Percentiles rank a stretch among this genome's conserved stretches.
These are phyloP conservation scores for Camellia lanceoleosa DNA, from an alignment of 148 eudicot genomes.

Conservation along the genomic window DNA sequence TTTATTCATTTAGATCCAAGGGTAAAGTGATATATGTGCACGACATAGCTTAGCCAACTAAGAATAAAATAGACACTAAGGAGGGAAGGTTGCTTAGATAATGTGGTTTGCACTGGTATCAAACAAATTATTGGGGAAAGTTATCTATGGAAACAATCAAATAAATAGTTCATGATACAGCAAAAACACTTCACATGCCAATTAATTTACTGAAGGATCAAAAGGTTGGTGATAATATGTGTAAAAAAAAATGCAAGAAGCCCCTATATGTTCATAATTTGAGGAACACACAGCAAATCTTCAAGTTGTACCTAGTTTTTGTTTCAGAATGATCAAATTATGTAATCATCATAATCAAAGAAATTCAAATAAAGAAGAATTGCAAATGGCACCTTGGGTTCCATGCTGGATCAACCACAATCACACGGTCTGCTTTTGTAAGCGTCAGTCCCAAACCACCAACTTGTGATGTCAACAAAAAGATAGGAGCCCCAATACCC, in stretches of 20 bases:
- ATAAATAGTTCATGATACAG: not conserved
- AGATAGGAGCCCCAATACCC: conserved; percentile 83
- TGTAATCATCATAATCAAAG: not conserved
- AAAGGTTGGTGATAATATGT: not conserved
- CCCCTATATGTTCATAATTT: not conserved
- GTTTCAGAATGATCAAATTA: not conserved
- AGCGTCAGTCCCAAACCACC: conserved; percentile 97
- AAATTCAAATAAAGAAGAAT: not conserved
- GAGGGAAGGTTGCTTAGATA: not conserved
- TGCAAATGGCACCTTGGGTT: conserved; percentile 68
- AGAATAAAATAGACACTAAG: not conserved
- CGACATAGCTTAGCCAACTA: not conserved
- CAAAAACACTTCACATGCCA: not conserved
- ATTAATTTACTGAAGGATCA: not conserved
- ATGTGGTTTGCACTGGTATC: not conserved
- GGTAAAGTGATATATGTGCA: not conserved
- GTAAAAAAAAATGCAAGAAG: not conserved
- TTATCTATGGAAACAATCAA: not conserved
- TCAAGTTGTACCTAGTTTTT: not conserved
- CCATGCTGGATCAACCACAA: conserved; percentile 99
- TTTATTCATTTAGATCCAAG: not conserved
- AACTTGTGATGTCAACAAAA: conserved; percentile 93
- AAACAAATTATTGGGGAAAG: not conserved
- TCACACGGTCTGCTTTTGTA: conserved; percentile 95
- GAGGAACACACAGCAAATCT: not conserved